Conservation (phyloP, 176 grass and related monocot genomes). For the Carex cristatella region DNA sequence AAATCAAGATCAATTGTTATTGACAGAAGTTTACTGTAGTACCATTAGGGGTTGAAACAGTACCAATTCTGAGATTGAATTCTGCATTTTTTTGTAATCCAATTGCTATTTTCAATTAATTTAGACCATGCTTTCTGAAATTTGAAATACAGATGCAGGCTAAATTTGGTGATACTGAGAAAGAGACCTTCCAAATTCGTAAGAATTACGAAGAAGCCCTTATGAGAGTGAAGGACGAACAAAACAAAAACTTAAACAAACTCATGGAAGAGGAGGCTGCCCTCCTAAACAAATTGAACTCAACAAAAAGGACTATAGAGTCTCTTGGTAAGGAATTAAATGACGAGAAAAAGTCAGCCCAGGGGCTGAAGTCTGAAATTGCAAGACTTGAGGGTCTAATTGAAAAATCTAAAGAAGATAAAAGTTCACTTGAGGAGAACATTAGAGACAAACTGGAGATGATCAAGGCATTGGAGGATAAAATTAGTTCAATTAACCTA, state of each 20-base stretch:
- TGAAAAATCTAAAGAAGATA: constrained; percentile 43
- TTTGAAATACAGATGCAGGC: constrained; percentile 58
- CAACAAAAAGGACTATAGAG: constrained; percentile 43
- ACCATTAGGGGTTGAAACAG: neutral
- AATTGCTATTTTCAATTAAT: neutral
- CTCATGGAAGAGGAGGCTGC: constrained; percentile 63
- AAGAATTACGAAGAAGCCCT: constrained; percentile 68
- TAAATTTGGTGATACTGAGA: constrained; percentile 75
- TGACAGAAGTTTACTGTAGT: neutral
- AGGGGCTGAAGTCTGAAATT: constrained; percentile 71
- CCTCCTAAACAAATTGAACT: constrained; percentile 55
- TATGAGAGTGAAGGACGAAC: constrained; percentile 47
- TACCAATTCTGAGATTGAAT: neutral
- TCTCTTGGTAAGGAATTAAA: constrained; percentile 60
- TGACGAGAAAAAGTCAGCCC: constrained; percentile 45
- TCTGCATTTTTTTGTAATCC: neutral
- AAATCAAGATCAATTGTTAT: neutral
- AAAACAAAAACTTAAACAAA: constrained; percentile 52
- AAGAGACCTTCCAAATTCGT: constrained; percentile 48
- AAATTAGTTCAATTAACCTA: constrained; percentile 41
- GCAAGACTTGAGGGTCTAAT: constrained; percentile 48
- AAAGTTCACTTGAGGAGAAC: constrained; percentile 57
- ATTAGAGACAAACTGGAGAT: constrained; percentile 53
- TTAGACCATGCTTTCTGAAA: neutral
- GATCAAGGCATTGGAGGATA: constrained; percentile 55